phyloP scores from a whole-genome alignment of 805 yeast species.

The Jamesozyma lodderae region DNA sequence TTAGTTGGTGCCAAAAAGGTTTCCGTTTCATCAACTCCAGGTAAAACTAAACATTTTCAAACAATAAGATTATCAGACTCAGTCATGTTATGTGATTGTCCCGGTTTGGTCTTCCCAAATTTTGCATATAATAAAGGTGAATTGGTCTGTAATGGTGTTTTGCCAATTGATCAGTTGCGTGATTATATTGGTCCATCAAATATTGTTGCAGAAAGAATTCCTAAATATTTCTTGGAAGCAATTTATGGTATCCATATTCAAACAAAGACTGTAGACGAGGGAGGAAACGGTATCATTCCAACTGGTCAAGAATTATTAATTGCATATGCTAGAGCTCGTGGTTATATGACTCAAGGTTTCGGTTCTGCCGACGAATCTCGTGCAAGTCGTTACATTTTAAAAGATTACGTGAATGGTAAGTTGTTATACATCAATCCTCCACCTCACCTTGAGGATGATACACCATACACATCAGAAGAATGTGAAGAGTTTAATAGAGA shows the following conservation, averaged over 20 bases:
- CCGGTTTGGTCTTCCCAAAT: conserved; percentile 97
- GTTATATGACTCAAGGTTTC: conserved; percentile 94
- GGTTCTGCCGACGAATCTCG: conserved; percentile 96
- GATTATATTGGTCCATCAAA: conserved; percentile 86
- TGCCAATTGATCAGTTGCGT: conserved; percentile 93
- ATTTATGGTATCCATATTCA: conserved; percentile 86
- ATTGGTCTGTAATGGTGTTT: conserved; percentile 94
- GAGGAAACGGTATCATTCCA: conserved; percentile 74
- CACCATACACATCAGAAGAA: conserved; percentile 43
- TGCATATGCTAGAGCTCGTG: conserved; percentile 94
- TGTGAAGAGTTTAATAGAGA: conserved; percentile 61
- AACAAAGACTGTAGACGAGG: conserved; percentile 67
- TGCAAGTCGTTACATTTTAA: conserved; percentile 84
- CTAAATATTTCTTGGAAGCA: conserved; percentile 82
- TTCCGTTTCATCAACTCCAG: conserved; percentile 97
- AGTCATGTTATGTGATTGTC: conserved; percentile 92
- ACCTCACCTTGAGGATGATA: conserved; percentile 54
- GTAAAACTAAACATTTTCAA: conserved; percentile 98
- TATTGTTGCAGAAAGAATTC: conserved; percentile 78
- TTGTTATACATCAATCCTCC: conserved; percentile 82
- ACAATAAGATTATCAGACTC: conserved; percentile 78
- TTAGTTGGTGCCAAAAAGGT: conserved; percentile 93
- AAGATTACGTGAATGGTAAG: conserved; percentile 93
- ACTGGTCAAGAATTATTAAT: conserved; percentile 81
- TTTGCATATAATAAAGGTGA: conserved; percentile 96